Conservation (phyloP, 495 filamentous ascomycete genomes). For the Penicillium longicatenatum region DNA sequence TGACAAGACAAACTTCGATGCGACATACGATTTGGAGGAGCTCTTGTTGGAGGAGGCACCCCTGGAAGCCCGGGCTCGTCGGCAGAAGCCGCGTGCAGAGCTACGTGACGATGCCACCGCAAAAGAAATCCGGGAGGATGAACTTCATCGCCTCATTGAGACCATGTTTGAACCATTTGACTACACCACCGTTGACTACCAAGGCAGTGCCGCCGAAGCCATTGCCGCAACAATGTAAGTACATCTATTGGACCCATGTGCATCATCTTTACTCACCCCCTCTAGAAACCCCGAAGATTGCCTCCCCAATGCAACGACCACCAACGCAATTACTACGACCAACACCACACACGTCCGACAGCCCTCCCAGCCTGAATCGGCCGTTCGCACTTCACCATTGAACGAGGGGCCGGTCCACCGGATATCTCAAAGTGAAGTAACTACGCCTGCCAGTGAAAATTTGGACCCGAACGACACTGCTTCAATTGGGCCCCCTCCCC, state of each 20-base stretch:
- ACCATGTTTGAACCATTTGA: conserved; percentile 94
- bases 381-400: conserved; percentile 27
- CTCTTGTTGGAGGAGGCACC: conserved; percentile 93
- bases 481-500: conserved; percentile 28
- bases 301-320: conserved; percentile 27
- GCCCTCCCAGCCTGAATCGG: conserved; percentile 41
- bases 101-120: conserved; percentile 93
- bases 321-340: conserved; percentile 23
- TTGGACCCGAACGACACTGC: conserved; percentile 34
- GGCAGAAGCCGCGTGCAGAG: conserved; percentile 90
- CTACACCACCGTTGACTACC: conserved; percentile 75
- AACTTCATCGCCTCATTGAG: conserved; percentile 92
- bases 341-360: conserved; percentile 35
- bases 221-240: conserved; percentile 41
- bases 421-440: conserved; percentile 24
- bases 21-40: conserved; percentile 96
- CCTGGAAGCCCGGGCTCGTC: conserved; percentile 84
- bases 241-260: background rate
- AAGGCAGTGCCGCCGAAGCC: conserved; percentile 45
- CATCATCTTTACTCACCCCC: conserved; percentile 1
- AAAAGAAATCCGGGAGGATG: conserved; percentile 92
- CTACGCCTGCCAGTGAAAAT: conserved; percentile 33
- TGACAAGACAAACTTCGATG: conserved; percentile 99
- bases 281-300: conserved; percentile 47
- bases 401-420: conserved; percentile 29